Evolutionary conservation across 2,329 filamentous ascomycete genomes (phyloP).

Genomic region (Diaporthe capsici): DNA sequence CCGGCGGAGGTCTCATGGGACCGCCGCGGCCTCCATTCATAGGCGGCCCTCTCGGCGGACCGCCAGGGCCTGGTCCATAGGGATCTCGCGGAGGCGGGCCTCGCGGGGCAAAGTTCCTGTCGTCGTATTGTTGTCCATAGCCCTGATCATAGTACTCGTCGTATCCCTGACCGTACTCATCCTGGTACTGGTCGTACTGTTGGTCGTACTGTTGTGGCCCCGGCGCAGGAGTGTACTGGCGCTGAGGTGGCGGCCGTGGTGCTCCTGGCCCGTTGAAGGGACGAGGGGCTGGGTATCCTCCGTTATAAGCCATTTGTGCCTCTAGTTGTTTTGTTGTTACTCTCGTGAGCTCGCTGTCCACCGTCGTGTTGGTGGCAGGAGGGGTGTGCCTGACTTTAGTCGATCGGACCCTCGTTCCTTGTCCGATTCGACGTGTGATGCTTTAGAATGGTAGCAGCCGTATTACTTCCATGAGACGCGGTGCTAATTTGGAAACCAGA

Average conservation of each 20-base stretch:
- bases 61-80: constrained; percentile 57
- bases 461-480: constrained; percentile 26
- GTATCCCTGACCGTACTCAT: constrained; percentile 61
- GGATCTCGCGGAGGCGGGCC: constrained; percentile 60
- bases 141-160: constrained; percentile 60
- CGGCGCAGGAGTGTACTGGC: constrained; percentile 51
- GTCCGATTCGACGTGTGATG: constrained; percentile 1
- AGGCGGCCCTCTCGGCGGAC: constrained; percentile 58
- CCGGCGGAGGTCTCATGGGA: constrained; percentile 58
- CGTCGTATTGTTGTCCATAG: constrained; percentile 56
- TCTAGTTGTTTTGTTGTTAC: constrained; percentile 2
- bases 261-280: constrained; percentile 63
- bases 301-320: constrained; percentile 65
- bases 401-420: constrained; percentile 2
- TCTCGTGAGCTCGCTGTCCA: constrained; percentile 22
- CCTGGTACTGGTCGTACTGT: constrained; percentile 62
- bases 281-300: constrained; percentile 60
- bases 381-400: not conserved
- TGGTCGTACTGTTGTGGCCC: constrained; percentile 54
- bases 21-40: constrained; percentile 61
- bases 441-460: not conserved
- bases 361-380: constrained; percentile 3
- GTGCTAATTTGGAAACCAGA: not conserved
- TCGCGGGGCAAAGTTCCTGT: constrained; percentile 61
- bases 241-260: constrained; percentile 57